These are phyloP conservation scores for Citrus medica DNA, from an alignment of 345 rosid genomes.

Conservation along the genomic window DNA sequence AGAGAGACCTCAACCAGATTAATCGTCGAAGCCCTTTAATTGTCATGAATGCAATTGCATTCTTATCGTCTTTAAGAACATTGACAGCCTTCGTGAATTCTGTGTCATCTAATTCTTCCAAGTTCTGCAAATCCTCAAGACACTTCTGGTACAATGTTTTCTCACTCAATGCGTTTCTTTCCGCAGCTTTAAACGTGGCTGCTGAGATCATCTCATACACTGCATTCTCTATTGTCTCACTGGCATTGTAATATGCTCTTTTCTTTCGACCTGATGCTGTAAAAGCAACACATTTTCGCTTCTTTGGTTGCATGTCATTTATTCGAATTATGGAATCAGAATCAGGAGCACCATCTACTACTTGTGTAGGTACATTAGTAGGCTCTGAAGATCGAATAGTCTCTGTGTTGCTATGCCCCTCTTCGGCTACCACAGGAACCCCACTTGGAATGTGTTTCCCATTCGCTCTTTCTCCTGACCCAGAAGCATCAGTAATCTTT, in stretches of 20 bases:
- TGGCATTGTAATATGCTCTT: slow-evolving; percentile 17
- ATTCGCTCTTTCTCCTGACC: slow-evolving; percentile 28
- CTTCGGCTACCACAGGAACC: slow-evolving; percentile 20
- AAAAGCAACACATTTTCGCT: slow-evolving; percentile 16
- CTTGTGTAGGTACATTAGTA: slow-evolving; percentile 21
- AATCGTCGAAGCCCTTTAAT: slow-evolving; percentile 27
- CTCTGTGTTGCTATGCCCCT: slow-evolving; percentile 36
- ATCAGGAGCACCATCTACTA: slow-evolving; percentile 30
- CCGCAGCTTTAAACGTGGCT: slow-evolving; percentile 16
- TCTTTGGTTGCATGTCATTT: slow-evolving; percentile 18
- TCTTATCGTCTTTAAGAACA: slow-evolving; percentile 36
- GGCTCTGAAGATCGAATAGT: slow-evolving; percentile 32
- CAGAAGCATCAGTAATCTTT: not conserved
- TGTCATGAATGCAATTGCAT: slow-evolving; percentile 33
- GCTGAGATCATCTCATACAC: slow-evolving; percentile 29
- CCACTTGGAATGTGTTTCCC: slow-evolving; percentile 20
- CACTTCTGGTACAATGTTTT: slow-evolving; percentile 31
- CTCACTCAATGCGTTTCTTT: slow-evolving; percentile 19
- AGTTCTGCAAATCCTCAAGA: slow-evolving; percentile 36
- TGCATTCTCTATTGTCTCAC: slow-evolving; percentile 25
- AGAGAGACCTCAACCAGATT: slow-evolving; percentile 32
- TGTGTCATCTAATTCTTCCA: slow-evolving; percentile 25
- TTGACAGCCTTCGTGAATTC: slow-evolving; percentile 30
- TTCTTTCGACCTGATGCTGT: slow-evolving; percentile 22
- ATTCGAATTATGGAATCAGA: slow-evolving; percentile 32